Percentiles rank a stretch among this genome's conserved stretches.
Conservation (phyloP, 768 basidiomycete species). For the Scleroderma bovista region DNA sequence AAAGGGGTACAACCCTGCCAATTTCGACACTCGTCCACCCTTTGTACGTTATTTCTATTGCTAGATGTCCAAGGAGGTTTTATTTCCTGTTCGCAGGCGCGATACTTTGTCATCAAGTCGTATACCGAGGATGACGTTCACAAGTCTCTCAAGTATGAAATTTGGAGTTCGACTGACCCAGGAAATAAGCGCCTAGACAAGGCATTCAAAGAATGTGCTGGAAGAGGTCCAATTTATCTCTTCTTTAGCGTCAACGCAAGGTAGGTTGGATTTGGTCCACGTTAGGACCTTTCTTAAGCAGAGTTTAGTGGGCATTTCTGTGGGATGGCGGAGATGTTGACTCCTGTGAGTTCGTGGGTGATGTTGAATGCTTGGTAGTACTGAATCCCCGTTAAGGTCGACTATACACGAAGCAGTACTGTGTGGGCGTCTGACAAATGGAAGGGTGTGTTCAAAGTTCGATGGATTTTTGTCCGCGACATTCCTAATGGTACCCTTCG, state of each 20-base stretch:
- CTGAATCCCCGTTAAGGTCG: conserved; percentile 46
- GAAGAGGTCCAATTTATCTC: conserved; percentile 91
- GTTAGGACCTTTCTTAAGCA: conserved; percentile 2
- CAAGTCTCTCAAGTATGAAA: conserved; percentile 95
- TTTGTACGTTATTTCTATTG: conserved; percentile 49
- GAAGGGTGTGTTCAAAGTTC: conserved; percentile 99
- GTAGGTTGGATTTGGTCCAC: conserved; percentile 24
- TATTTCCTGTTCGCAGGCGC: conserved; percentile 47
- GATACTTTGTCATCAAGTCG: conserved; percentile 97
- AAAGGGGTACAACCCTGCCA: conserved; percentile 88
- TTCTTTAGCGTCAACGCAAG: conserved; percentile 98
- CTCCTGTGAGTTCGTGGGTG: conserved; percentile 52
- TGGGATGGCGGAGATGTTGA: conserved; percentile 98
- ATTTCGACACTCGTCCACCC: conserved; percentile 74
- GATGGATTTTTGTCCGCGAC: conserved; percentile 96
- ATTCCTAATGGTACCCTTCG: conserved; percentile 86
- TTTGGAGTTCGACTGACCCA: conserved; percentile 95
- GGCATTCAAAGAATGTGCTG: conserved; percentile 92
- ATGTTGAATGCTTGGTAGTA: background rate
- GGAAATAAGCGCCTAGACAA: conserved; percentile 97
- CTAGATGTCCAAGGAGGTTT: background rate
- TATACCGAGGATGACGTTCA: conserved; percentile 99
- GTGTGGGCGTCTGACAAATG: conserved; percentile 99
- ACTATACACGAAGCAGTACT: conserved; percentile 89
- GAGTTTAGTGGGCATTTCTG: conserved; percentile 85